Conservation (phyloP, 176 grass and related monocot species). For the Triticum urartu region DNA sequence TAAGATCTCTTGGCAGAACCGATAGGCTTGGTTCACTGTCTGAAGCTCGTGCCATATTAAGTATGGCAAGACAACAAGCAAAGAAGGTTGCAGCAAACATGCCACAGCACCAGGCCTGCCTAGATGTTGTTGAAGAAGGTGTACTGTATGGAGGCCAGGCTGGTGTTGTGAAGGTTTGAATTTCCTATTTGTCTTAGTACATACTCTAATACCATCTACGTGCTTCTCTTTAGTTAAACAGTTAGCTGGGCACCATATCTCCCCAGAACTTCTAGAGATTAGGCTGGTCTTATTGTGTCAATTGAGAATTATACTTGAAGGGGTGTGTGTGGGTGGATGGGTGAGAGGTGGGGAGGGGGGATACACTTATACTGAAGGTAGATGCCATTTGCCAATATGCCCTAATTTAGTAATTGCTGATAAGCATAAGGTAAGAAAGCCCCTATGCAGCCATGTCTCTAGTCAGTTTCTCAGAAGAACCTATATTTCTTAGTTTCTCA, state of each 20-base stretch:
- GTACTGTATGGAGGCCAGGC: slow-evolving; percentile 73
- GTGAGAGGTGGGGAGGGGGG: too few species aligned
- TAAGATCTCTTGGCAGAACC: slow-evolving; percentile 75
- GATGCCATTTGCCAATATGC: background rate
- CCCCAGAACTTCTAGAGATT: background rate
- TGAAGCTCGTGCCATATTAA: slow-evolving; percentile 76
- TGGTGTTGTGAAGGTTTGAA: slow-evolving; percentile 78
- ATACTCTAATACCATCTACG: too few species aligned
- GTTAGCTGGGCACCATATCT: background rate
- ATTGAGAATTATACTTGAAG: background rate
- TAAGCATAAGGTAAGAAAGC: background rate
- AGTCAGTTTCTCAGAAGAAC: slow-evolving; percentile 4
- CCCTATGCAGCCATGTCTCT: background rate
- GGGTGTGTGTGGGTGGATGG: too few species aligned
- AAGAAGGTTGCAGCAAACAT: slow-evolving; percentile 66
- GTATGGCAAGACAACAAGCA: slow-evolving; percentile 59
- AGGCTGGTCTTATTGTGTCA: background rate
- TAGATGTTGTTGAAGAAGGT: slow-evolving; percentile 83
- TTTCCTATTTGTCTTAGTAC: background rate
- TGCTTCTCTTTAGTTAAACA: too few species aligned
- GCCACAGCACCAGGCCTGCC: slow-evolving; percentile 80
- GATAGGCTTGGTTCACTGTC: slow-evolving; percentile 78
- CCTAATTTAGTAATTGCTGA: background rate
- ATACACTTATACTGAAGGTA: background rate
- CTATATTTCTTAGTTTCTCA: slow-evolving; percentile 10